Conservation (phyloP, 1,284 basidiomycete species). For the Austroboletus novae-zelandiae region DNA sequence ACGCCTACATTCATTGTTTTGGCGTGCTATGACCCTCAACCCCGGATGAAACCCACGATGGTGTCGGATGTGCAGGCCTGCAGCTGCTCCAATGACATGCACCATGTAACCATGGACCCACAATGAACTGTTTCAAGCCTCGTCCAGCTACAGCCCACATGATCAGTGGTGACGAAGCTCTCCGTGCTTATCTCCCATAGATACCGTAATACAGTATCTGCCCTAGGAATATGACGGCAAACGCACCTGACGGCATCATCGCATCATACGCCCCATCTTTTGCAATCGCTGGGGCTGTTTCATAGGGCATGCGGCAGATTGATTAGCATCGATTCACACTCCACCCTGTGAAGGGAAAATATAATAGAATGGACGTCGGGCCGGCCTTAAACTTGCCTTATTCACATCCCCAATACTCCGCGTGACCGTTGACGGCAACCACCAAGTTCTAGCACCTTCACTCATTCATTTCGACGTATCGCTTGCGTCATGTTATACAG, state of each 20-base stretch:
- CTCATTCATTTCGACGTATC: conserved; percentile 5
- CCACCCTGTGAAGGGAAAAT: not conserved
- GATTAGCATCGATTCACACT: not conserved
- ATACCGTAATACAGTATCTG: not conserved
- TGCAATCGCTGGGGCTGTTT: not conserved
- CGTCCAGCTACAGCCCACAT: conserved; percentile 8
- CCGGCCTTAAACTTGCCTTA: not conserved
- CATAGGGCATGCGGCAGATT: conserved; percentile 2
- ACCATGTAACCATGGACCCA: not conserved
- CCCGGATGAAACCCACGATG: not conserved
- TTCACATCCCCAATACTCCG: not conserved
- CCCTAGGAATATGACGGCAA: not conserved
- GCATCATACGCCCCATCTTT: not conserved
- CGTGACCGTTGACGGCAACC: not conserved
- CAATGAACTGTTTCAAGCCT: conserved; percentile 9
- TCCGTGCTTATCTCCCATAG: conserved; percentile 3
- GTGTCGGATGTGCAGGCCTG: not conserved
- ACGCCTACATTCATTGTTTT: not conserved
- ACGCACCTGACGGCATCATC: not conserved
- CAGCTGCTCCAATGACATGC: not conserved
- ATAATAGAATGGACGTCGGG: conserved; percentile 1
- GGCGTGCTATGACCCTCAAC: not conserved
- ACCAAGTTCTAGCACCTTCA: not conserved
- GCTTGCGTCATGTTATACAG: conserved; percentile 9
- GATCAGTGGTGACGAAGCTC: not conserved